Evolutionary conservation across 805 yeast species (phyloP).

Genomic region (Ogataea trehaloabstinens): DNA sequence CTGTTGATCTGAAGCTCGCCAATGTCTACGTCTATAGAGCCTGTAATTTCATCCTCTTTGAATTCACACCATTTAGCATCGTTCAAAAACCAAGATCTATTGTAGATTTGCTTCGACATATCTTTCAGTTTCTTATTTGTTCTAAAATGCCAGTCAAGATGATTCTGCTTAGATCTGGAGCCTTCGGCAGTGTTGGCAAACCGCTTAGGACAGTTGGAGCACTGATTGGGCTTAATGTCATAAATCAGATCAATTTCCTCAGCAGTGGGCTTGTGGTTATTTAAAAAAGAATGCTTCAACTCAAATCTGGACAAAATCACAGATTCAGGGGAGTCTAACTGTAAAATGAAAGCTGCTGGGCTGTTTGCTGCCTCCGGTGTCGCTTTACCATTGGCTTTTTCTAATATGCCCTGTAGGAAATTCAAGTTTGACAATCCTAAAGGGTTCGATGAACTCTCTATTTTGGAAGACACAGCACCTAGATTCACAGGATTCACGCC

Average conservation of each 20-base stretch:
- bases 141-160: slow-evolving; percentile 95
- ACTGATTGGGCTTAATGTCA: slow-evolving; percentile 69
- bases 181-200: slow-evolving; percentile 64
- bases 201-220: slow-evolving; percentile 87
- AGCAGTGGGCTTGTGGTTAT: slow-evolving; percentile 34
- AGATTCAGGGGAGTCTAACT: slow-evolving; percentile 10
- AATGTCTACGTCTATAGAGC: slow-evolving; percentile 28
- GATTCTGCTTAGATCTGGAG: slow-evolving; percentile 52
- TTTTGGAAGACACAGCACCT: slow-evolving; percentile 1
- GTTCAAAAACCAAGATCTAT: slow-evolving; percentile 79
- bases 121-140: slow-evolving; percentile 71
- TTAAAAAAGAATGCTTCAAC: slow-evolving; percentile 37
- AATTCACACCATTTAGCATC: slow-evolving; percentile 71
- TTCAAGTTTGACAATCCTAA: slow-evolving; percentile 11
- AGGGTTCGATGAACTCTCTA: slow-evolving; percentile 6
- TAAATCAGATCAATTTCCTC: slow-evolving; percentile 43
- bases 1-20: slow-evolving; percentile 20
- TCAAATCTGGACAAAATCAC: slow-evolving; percentile 23
- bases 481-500: neutral
- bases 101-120: slow-evolving; percentile 54
- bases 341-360: neutral
- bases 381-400: slow-evolving; percentile 7
- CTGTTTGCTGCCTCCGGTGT: neutral
- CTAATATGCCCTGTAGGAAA: slow-evolving; percentile 15
- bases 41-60: slow-evolving; percentile 63